Evolutionary conservation across 495 filamentous ascomycete species (phyloP), one percentile per base, ranked within the genome.

Genomic region (Penicillium malachiteum): DNA sequence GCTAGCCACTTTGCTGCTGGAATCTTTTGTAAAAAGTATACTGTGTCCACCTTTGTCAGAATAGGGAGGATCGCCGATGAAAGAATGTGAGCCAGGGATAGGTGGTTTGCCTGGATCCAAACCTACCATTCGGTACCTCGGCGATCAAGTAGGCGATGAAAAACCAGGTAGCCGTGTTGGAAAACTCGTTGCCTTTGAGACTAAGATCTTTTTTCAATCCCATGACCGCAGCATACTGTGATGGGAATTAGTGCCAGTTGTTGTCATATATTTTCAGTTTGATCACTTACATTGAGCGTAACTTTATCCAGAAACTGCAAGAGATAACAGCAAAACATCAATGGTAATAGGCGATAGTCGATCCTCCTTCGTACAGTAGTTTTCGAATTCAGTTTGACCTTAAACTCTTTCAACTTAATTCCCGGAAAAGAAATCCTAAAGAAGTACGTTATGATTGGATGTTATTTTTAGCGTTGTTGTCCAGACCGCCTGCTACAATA

Each of bases 231-330:
- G 82, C 81, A 65, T 84, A 84, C 64, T 67, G 38, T 7, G 33
- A 40, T 39, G 21, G 17, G 8, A 11, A 21, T 30, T 21, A 35
- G 35, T 9, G 21, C 35, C 10, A n/a, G 18, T 34, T 3, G 64
- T 54, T n/a, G 26, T 26, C 21, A 26, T 26, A 4, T 26, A 4
- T 1, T 26, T 26, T 26, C 21, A 26, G 21, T 26, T 1, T 26
- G 21, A 2, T 26, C 21, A 59, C 64, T 56, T 43, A 81, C 79
- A 53, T 87, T 87, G 54, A 86, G 71, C 50, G 84, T 76, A 41
- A 86, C 79, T 68, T 88, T 88, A 65, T 88, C 85, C 34, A 87
- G 64, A 55, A 85, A 87, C 65, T 87, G 84, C 72, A 88, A 71
- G 13, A 78, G 76, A 63, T 87, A 87, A 65, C 77, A 81, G 45